Percentiles rank a stretch among this genome's conserved stretches.
phyloP scores from a whole-genome alignment of 2,329 filamentous ascomycete genomes.

The Trichoderma endophyticum region DNA sequence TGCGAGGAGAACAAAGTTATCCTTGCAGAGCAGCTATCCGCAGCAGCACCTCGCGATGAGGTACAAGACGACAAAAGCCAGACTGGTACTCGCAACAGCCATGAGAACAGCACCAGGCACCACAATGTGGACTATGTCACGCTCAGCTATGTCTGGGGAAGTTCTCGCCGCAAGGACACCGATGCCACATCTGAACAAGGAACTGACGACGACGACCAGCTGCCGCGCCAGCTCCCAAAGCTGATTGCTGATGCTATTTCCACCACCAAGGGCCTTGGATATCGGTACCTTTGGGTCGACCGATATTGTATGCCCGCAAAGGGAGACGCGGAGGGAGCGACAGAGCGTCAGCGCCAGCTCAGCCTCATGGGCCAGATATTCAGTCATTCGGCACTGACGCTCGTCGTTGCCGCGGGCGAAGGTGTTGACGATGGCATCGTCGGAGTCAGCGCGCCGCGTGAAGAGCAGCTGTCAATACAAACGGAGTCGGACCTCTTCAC shows the following conservation, averaged over 20 bases:
- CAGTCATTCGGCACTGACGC: conserved; percentile 31
- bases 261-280: conserved; percentile 32
- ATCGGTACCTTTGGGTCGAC: conserved; percentile 39
- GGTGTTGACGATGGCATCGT: conserved; percentile 32
- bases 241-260: conserved; percentile 35
- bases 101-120: conserved; percentile 16
- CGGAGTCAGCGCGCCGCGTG: conserved; percentile 33
- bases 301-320: conserved; percentile 33
- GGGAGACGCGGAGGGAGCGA: conserved; percentile 23
- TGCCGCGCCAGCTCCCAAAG: conserved; percentile 29
- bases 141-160: conserved; percentile 36
- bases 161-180: background rate
- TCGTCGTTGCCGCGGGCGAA: conserved; percentile 36
- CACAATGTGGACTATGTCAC: conserved; percentile 32
- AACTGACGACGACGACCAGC: conserved; percentile 5
- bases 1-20: conserved; percentile 30
- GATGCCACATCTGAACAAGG: background rate
- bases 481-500: conserved; percentile 34
- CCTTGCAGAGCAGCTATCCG: conserved; percentile 27
- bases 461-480: conserved; percentile 36
- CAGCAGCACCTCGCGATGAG: background rate
- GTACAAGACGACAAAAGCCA: background rate
- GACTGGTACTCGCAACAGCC: background rate
- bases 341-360: conserved; percentile 28
- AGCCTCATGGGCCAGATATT: conserved; percentile 36